phyloP scores from a whole-genome alignment of 2,329 filamentous ascomycete species.

The Fusarium transvaalense region DNA sequence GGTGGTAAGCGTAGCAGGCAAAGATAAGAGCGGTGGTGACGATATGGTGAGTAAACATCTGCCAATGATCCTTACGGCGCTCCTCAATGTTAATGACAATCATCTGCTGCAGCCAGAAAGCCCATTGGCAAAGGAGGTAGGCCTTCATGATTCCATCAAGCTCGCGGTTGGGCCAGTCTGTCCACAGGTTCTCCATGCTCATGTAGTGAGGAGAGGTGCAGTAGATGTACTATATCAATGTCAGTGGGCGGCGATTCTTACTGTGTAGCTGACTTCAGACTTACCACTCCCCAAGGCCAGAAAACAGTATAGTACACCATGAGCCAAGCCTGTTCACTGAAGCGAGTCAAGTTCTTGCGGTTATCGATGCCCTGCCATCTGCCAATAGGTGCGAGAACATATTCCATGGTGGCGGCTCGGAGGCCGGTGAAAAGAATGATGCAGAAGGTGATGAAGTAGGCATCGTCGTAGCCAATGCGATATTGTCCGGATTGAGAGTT shows the following conservation, averaged over 20 bases:
- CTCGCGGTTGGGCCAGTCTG: constrained; percentile 84
- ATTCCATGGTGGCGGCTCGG: constrained; percentile 87
- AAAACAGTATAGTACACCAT: constrained; percentile 84
- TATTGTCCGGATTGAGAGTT: constrained; percentile 77
- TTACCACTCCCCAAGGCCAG: constrained; percentile 86
- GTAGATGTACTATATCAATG: constrained; percentile 77
- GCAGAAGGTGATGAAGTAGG: constrained; percentile 83
- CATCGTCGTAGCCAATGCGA: constrained; percentile 82
- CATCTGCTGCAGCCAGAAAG: constrained; percentile 95
- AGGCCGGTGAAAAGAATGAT: constrained; percentile 89
- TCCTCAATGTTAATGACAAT: constrained; percentile 95
- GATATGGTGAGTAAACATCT: constrained; percentile 96
- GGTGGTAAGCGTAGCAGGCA: constrained; percentile 86
- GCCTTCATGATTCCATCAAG: constrained; percentile 81
- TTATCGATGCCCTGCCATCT: constrained; percentile 78
- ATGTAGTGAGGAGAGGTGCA: constrained; percentile 82
- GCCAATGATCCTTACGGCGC: constrained; percentile 91
- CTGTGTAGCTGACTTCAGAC: constrained; percentile 48
- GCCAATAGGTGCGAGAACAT: constrained; percentile 83
- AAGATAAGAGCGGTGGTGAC: constrained; percentile 86
- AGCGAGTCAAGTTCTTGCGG: constrained; percentile 81
- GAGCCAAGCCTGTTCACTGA: constrained; percentile 95
- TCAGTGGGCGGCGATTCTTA: constrained; percentile 8
- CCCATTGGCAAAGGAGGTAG: constrained; percentile 91
- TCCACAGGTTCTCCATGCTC: constrained; percentile 83